A percentile compares a stretch with the other conserved stretches of the same genome.
Conservation (phyloP, 768 basidiomycete species). For the Collybia nuda region DNA sequence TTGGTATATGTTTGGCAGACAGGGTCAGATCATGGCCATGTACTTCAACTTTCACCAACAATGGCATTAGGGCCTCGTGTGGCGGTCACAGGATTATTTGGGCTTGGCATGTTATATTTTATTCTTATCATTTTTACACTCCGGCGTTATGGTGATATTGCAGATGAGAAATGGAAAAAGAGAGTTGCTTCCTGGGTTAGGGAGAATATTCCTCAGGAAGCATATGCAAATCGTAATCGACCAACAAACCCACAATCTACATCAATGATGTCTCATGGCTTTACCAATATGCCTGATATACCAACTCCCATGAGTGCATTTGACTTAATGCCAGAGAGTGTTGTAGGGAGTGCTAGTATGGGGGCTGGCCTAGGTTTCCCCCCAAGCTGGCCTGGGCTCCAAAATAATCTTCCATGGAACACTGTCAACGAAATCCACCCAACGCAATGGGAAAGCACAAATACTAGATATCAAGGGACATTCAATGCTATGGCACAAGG, state of each 20-base stretch:
- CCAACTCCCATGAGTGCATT: too few species aligned
- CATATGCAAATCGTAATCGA: background rate
- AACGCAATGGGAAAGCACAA: too few species aligned
- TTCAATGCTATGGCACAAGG: too few species aligned
- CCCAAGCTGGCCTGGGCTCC: too few species aligned
- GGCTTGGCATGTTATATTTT: slow-evolving; percentile 54
- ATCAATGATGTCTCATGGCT: too few species aligned
- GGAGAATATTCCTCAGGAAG: slow-evolving; percentile 12
- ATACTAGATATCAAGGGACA: too few species aligned
- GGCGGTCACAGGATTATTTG: slow-evolving; percentile 45
- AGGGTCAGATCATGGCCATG: slow-evolving; percentile 35
- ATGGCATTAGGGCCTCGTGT: slow-evolving; percentile 47
- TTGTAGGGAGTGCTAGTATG: too few species aligned
- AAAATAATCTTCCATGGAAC: too few species aligned
- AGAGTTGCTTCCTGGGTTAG: slow-evolving; percentile 8
- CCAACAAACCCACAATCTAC: background rate
- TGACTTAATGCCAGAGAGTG: too few species aligned
- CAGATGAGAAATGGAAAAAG: slow-evolving; percentile 26
- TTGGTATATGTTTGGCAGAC: slow-evolving; percentile 55
- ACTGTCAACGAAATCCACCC: too few species aligned
- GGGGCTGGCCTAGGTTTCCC: too few species aligned
- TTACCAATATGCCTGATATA: too few species aligned
- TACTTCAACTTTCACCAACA: slow-evolving; percentile 23
- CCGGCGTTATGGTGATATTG: slow-evolving; percentile 41
- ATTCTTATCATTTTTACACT: slow-evolving; percentile 50